Evolutionary conservation across 495 filamentous ascomycete species (phyloP), one percentile per base, ranked within the genome.

Genomic region (Neurospora sp.): DNA sequence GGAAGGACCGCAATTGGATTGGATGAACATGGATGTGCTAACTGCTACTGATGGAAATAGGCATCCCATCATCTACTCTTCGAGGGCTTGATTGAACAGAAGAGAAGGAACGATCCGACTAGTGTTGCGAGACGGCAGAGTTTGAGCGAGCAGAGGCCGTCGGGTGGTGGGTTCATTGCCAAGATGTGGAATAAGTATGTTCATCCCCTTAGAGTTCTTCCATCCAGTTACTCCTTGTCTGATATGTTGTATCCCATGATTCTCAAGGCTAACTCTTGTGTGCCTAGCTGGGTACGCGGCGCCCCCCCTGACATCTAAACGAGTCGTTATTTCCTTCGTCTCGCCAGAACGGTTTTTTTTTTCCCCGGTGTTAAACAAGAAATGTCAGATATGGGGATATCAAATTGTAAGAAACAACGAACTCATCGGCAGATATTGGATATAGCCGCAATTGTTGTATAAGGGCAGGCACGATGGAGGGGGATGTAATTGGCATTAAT

Each of bases 181-280:
- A 74, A 78, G 75, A 84, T 85, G 83, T 86, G 84, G 84, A 76
- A 83, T 68, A 83, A 80, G 84, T 86, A 70, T 39, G 80, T 74
- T 40, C 8, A n/a, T n/a, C n/a, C n/a, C n/a, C n/a, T n/a, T n/a
- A n/a, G n/a, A n/a, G n/a, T n/a, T n/a, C n/a, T n/a, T n/a, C n/a
- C n/a, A n/a, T n/a, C n/a, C n/a, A n/a, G n/a, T n/a, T n/a, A n/a
- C n/a, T n/a, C n/a, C n/a, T n/a, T n/a, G n/a, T n/a, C n/a, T n/a
- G n/a, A n/a, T n/a, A n/a, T n/a, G n/a, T n/a, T n/a, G n/a, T n/a
- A n/a, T n/a, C n/a, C n/a, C n/a, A n/a, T n/a, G n/a, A n/a, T n/a
- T n/a, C n/a, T n/a, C n/a, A n/a, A n/a, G n/a, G n/a, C 61, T 38
- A 16, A 68, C 65, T 9, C 20, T 31, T 31, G 27, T 31, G 27